Evolutionary conservation across 345 rosid species (phyloP).

Genomic region (Citrus inodora): DNA sequence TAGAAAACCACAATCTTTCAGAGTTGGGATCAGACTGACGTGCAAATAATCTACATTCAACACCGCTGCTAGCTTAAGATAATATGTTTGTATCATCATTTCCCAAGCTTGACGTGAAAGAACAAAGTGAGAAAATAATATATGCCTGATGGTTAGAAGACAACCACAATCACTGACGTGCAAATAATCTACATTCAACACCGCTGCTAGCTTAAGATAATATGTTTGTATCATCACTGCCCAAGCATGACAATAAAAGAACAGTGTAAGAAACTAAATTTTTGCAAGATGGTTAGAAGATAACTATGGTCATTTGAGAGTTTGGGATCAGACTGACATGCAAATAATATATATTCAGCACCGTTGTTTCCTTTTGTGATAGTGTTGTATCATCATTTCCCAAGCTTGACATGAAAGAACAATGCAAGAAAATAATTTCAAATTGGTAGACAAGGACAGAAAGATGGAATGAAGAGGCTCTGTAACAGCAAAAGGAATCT

Average conservation of each 20-base stretch:
- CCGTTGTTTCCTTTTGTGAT: not conserved
- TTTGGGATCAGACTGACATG: slow-evolving; percentile 42
- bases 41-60: slow-evolving; percentile 26
- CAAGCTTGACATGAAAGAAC: not conserved
- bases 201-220: slow-evolving; percentile 34
- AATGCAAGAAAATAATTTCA: not conserved
- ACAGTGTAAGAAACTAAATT: not conserved
- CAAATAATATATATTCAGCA: slow-evolving; percentile 20
- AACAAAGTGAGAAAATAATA: not conserved
- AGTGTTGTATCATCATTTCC: not conserved
- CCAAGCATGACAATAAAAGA: slow-evolving; percentile 15
- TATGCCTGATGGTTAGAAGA: not conserved
- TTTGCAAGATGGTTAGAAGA: not conserved
- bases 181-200: slow-evolving; percentile 50
- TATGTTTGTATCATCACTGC: slow-evolving; percentile 42
- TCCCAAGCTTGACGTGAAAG: not conserved
- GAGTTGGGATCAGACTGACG: slow-evolving; percentile 38
- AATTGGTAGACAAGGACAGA: not conserved
- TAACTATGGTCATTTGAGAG: not conserved
- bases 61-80: not conserved
- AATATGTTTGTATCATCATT: not conserved
- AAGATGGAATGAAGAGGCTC: not conserved
- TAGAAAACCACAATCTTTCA: not conserved
- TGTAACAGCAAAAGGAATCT: not conserved
- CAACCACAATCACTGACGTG: slow-evolving; percentile 25